phyloP scores from a whole-genome alignment of 768 basidiomycete genomes.

The Boletus insuetus region DNA sequence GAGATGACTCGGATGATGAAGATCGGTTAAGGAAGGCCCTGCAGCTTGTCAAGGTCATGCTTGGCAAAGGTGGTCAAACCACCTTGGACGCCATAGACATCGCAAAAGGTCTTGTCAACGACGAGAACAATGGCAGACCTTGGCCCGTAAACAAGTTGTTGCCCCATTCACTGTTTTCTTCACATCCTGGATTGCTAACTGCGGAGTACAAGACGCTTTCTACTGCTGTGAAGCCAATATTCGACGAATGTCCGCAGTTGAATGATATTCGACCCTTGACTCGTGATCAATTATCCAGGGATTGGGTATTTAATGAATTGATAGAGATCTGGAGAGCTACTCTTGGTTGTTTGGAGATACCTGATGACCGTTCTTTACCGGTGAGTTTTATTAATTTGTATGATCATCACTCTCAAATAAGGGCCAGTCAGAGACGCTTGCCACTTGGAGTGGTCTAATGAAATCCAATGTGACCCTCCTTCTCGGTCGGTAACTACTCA shows the following conservation, averaged over 20 bases:
- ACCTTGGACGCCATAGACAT: conserved; percentile 56
- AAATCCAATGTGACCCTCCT: conserved; percentile 45
- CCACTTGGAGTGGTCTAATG: conserved; percentile 58
- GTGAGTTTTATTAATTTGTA: conserved; percentile 38
- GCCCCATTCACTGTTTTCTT: conserved; percentile 52
- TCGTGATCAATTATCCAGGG: conserved; percentile 51
- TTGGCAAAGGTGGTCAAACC: conserved; percentile 48
- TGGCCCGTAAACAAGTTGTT: conserved; percentile 53
- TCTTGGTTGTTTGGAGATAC: conserved; percentile 42
- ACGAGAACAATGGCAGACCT: conserved; percentile 30
- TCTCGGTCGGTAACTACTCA: conserved; percentile 48
- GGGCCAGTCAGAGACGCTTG: conserved; percentile 44
- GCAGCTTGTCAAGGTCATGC: conserved; percentile 54
- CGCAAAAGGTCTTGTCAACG: conserved; percentile 40
- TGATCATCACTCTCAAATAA: conserved; percentile 1
- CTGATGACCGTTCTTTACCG: conserved; percentile 44
- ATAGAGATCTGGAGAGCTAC: conserved; percentile 53
- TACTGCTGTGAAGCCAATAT: conserved; percentile 46
- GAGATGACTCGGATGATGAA: conserved; percentile 39
- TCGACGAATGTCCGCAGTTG: conserved; percentile 51
- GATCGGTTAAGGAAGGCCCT: conserved; percentile 44
- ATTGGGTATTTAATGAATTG: conserved; percentile 52
- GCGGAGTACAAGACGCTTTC: conserved; percentile 50
- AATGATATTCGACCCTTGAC: conserved; percentile 57
- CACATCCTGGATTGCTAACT: conserved; percentile 53